A percentile compares a stretch with the other conserved stretches of the same genome.
Evolutionary conservation across 371 early-diverging fungal genomes (phyloP).

Genomic region (Apophysomyces variabilis): DNA sequence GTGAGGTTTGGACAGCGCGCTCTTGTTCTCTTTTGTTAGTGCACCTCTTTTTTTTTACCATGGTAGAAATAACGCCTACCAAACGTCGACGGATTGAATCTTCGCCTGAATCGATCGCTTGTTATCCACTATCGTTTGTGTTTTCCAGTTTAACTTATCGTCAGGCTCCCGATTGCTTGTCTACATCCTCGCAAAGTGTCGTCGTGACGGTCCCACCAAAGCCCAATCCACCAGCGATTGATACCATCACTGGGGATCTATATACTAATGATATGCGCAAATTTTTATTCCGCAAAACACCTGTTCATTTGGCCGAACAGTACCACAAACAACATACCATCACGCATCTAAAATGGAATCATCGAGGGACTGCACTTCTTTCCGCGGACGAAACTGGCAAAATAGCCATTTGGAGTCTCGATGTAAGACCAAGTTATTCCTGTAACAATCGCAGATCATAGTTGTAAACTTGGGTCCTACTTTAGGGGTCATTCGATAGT

Average conservation of each 20-base stretch:
- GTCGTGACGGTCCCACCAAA: slow-evolving; percentile 33
- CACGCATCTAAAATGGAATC: slow-evolving; percentile 51
- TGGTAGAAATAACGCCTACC: slow-evolving; percentile 14
- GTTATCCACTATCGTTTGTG: slow-evolving; percentile 26
- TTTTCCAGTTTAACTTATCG: slow-evolving; percentile 35
- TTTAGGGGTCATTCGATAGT: slow-evolving; percentile 36
- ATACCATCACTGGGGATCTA: slow-evolving; percentile 39
- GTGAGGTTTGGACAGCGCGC: background rate
- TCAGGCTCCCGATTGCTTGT: slow-evolving; percentile 36
- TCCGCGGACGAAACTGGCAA: slow-evolving; percentile 51
- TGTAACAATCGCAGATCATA: background rate
- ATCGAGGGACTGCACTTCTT: slow-evolving; percentile 46
- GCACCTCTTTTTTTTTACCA: background rate
- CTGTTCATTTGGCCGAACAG: slow-evolving; percentile 35
- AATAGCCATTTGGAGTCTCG: slow-evolving; percentile 45
- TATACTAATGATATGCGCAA: slow-evolving; percentile 25
- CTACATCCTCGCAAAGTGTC: slow-evolving; percentile 36
- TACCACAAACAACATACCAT: slow-evolving; percentile 44
- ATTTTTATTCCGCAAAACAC: slow-evolving; percentile 24
- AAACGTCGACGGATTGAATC: slow-evolving; percentile 23
- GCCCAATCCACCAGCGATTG: slow-evolving; percentile 29
- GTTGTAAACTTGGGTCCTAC: background rate
- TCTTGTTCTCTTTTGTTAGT: background rate
- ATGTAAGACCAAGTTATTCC: slow-evolving; percentile 26
- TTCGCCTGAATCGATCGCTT: slow-evolving; percentile 11